phyloP scores from a whole-genome alignment of 1,284 basidiomycete genomes.

The Leccinum subrobustum region DNA sequence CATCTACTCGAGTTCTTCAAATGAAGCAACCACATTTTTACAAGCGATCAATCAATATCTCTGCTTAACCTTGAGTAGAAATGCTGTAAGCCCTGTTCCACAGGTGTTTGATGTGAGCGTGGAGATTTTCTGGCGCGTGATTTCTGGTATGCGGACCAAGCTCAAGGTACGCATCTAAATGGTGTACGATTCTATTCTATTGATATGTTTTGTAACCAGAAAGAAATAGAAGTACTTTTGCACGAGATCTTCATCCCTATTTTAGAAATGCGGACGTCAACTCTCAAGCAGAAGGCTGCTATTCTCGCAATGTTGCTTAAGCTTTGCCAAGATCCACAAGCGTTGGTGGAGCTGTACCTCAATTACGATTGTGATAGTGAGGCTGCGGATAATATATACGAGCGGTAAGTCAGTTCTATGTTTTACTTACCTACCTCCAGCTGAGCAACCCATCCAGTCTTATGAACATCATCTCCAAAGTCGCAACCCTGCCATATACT shows the following conservation, averaged over 20 bases:
- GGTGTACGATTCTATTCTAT: neutral
- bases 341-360: constrained; percentile 94
- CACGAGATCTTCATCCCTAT: constrained; percentile 99
- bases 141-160: constrained; percentile 92
- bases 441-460: constrained; percentile 49
- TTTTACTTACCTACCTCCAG: neutral
- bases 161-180: constrained; percentile 66
- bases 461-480: constrained; percentile 93
- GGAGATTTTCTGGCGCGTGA: constrained; percentile 97
- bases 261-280: constrained; percentile 96
- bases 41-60: constrained; percentile 95
- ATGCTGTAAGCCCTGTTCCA: constrained; percentile 92
- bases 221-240: constrained; percentile 98
- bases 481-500: constrained; percentile 71
- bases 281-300: constrained; percentile 90
- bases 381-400: constrained; percentile 93
- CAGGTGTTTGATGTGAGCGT: constrained; percentile 98
- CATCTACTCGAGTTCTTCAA: constrained; percentile 84
- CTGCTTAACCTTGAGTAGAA: constrained; percentile 90
- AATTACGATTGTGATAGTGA: constrained; percentile 97
- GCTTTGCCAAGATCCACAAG: constrained; percentile 92
- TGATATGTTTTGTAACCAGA: constrained; percentile 47
- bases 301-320: constrained; percentile 85
- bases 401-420: constrained; percentile 56
- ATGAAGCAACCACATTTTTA: constrained; percentile 85